These are phyloP conservation scores for Trichophyton schoenleinii DNA, from an alignment of 2,329 filamentous ascomycete genomes.

Conservation along the genomic window DNA sequence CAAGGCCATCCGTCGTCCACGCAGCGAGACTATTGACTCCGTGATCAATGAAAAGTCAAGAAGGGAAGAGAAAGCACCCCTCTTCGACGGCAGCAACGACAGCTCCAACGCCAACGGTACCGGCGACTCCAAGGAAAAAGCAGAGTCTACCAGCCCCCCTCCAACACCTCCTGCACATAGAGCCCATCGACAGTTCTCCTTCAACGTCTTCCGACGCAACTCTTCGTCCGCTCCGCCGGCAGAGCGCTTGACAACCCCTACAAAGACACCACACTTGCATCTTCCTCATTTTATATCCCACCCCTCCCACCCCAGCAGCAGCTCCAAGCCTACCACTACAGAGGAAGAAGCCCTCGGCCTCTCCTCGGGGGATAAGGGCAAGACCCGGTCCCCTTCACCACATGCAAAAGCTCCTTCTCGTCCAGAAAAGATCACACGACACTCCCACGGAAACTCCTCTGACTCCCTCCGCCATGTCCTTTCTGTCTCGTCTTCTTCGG, in stretches of 20 bases:
- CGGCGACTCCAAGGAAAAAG: background rate
- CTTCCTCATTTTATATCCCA: conserved; percentile 7
- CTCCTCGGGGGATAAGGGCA: conserved; percentile 54
- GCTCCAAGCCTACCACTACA: conserved; percentile 19
- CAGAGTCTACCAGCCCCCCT: conserved; percentile 1
- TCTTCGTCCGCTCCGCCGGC: conserved; percentile 10
- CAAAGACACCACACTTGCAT: conserved; percentile 1
- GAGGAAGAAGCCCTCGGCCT: conserved; percentile 76
- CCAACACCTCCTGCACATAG: conserved; percentile 1
- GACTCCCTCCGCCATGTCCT: conserved; percentile 1
- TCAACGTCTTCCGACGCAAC: conserved; percentile 62
- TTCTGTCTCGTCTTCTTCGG: background rate
- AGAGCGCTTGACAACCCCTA: background rate
- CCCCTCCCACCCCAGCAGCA: conserved; percentile 14
- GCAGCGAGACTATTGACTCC: conserved; percentile 1
- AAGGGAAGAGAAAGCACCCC: background rate
- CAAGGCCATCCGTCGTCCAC: conserved; percentile 3
- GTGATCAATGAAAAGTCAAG: background rate
- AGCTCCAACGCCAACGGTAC: background rate
- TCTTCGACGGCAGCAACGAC: background rate
- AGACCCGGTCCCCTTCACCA: conserved; percentile 15
- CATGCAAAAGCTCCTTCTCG: background rate
- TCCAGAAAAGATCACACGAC: background rate
- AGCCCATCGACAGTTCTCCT: conserved; percentile 74
- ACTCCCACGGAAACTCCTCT: background rate